phyloP scores from a whole-genome alignment of 345 rosid species.

The Eucalyptus pauciflora region DNA sequence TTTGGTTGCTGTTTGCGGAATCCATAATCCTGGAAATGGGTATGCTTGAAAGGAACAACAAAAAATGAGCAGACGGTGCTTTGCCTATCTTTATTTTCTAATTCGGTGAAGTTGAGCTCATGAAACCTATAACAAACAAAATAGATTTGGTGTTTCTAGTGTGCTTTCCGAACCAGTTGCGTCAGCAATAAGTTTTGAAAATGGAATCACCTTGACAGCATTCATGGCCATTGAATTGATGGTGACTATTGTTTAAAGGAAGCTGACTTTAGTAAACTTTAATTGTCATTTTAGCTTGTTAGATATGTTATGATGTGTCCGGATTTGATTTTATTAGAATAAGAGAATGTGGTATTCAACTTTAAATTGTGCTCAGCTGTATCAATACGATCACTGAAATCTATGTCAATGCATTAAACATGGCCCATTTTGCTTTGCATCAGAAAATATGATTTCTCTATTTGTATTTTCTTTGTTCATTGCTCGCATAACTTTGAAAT shows the following conservation, averaged over 20 bases:
- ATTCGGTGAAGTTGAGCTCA: background rate
- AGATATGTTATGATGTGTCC: background rate
- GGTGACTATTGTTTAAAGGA: background rate
- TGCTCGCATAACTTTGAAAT: too few relatives aligned
- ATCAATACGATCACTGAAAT: background rate
- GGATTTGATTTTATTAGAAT: background rate
- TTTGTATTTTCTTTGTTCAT: too few relatives aligned
- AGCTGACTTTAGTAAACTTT: background rate
- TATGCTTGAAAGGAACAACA: background rate
- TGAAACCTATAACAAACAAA: too few relatives aligned
- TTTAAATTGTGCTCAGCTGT: background rate
- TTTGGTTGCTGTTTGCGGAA: background rate
- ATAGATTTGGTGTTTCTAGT: too few relatives aligned
- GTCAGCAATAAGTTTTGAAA: too few relatives aligned
- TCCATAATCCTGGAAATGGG: background rate
- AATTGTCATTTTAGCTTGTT: background rate
- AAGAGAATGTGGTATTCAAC: background rate
- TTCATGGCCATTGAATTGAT: background rate
- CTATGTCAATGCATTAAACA: too few relatives aligned
- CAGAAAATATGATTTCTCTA: too few relatives aligned
- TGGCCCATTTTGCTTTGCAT: too few relatives aligned
- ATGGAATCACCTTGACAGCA: too few relatives aligned
- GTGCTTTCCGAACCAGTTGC: too few relatives aligned
- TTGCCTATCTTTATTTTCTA: background rate
- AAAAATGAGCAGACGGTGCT: background rate